Base-by-base conservation (phyloP, 495 filamentous ascomycete species). In the Talaromyces nanjingensis region DNA sequence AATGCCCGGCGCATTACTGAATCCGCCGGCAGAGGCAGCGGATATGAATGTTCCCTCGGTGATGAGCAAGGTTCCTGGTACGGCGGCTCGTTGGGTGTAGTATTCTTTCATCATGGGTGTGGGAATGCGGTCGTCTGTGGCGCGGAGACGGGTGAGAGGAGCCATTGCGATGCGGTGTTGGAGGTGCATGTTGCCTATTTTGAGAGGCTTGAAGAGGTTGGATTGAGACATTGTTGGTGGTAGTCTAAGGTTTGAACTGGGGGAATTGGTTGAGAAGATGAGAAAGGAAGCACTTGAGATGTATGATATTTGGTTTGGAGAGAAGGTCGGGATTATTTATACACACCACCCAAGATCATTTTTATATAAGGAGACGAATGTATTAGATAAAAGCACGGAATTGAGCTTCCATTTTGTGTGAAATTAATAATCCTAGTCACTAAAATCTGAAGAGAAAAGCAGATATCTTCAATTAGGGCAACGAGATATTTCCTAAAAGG, bases 21-120 rank as follows among this genome's bases (percentile, higher is more conserved):
- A 84, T 11, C 76, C 73, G 37, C 85, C 82, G 61, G 72, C 37
- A 42, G 37, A 69, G 29, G 84, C 81, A 57, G 71, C 68, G 2
- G 86, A 79, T 68, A 91, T 85, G 65, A 86, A 79, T 20, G 87
- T 86, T 2, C 78, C 88, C 73, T 93, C 89, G 18, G 80, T 82
- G 67, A 77, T 73, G 54, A 86, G 75, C 18, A 85, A 66, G 2
- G 84, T 76, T 0, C 81, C 79, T 2, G 83, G 83, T 2, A 75
- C 70, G 2, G 78, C 68, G 6, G 79, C 75, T 16, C 83, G 72
- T 63, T 87, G 83, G 0, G 62, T 57, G 67, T 87, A 86, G 76
- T 87, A 83, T 58, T 83, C 76, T 53, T 65, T 69, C 5, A 78
- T 67, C n/a, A 79, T 62, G 20, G 69, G 65, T 55, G 71, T 64